Evolutionary conservation across 2,329 filamentous ascomycete species (phyloP), one percentile per base, ranked within the genome.

Genomic region (Apiospora marii): DNA sequence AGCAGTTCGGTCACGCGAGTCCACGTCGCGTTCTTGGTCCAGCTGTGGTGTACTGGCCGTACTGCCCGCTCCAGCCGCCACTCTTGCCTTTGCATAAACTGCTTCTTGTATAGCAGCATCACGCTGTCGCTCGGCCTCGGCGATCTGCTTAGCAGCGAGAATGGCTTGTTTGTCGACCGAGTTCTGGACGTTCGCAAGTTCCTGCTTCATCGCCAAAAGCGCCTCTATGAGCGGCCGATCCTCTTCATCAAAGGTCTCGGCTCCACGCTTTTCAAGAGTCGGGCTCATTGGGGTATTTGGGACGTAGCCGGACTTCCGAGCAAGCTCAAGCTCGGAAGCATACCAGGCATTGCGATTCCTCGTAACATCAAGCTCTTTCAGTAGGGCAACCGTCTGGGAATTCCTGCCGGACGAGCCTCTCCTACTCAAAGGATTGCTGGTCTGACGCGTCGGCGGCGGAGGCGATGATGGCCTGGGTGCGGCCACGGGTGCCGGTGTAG

Each of bases 281-380:
- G 94, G 91, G 78, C 90, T 93, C 37, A 91, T 88, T 0, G 91
- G 91, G 3, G 91, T 86, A 74, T 90, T 94, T 22, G 94, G 89
- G 8, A 91, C 88, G 79, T 98, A 99, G 6, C 96, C 96, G 53
- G 94, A 91, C 83, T 98, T 98, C 69, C 93, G 91, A 8, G 96
- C 97, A 75, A 99, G 86, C 72, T 97, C 94, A 67, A 99, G 87
- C 83, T 99, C 96, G 0, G 96, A 98, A 10, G 95, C 94, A 82
- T 97, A 98, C 96, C 96, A 99, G 0, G 96, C 96, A 83, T 98
- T 98, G 70, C 93, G 91, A 79, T 93, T 96, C 78, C 94, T 94
- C 4, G 92, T 89, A 12, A 91, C 88, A 80, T 99, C 96, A 2
- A 99, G 87, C 80, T 99, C 96, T 80, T 96, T 96, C 19, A 94